Conservation (phyloP, 2,329 filamentous ascomycete genomes). For the Aureobasidium zeae region DNA sequence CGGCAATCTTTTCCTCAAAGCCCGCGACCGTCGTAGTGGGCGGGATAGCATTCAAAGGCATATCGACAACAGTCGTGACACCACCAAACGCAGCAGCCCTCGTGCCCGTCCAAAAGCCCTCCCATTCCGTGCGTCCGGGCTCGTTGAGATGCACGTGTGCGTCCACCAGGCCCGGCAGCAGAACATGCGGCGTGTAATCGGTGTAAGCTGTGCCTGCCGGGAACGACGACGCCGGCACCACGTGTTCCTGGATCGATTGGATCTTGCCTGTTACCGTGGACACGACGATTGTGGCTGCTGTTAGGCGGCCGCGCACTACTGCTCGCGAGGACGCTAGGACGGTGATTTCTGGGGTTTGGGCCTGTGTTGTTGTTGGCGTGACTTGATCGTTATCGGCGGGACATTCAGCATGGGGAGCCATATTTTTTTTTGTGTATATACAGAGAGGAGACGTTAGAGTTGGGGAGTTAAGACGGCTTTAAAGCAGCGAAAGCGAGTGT, state of each 20-base stretch:
- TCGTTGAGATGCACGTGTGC: conserved; percentile 97
- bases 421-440: background rate
- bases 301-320: conserved; percentile 66
- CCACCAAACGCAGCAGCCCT: conserved; percentile 89
- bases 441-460: no score
- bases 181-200: conserved; percentile 74
- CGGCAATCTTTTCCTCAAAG: conserved; percentile 74
- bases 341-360: conserved; percentile 7
- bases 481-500: no score
- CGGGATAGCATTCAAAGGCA: conserved; percentile 95
- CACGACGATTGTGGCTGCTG: conserved; percentile 73
- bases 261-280: conserved; percentile 78
- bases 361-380: background rate
- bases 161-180: conserved; percentile 88
- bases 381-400: background rate
- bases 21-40: conserved; percentile 83
- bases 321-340: conserved; percentile 79
- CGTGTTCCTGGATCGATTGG: conserved; percentile 58
- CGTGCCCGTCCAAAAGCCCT: conserved; percentile 93
- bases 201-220: conserved; percentile 62
- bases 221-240: conserved; percentile 69
- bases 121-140: conserved; percentile 94
- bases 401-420: conserved; percentile 15
- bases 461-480: no score
- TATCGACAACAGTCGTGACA: conserved; percentile 93